Evolutionary conservation across 139 green algal genomes (phyloP).

Genomic region (Trebouxia sp.): DNA sequence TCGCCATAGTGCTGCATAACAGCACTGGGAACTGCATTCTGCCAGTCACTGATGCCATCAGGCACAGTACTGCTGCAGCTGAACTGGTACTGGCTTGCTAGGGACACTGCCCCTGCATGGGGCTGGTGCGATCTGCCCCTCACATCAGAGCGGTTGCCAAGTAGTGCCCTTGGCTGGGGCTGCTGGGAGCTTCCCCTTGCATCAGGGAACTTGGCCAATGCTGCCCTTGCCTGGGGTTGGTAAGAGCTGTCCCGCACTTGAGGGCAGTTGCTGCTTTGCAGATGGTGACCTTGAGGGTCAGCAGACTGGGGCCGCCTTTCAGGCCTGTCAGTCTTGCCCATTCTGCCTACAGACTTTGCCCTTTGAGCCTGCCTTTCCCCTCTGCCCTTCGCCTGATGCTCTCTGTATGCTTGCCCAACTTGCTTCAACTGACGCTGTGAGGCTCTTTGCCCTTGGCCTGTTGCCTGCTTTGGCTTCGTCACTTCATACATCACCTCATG

Average conservation of each 20-base stretch:
- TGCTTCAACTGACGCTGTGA: no score
- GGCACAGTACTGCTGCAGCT: conserved; percentile 11
- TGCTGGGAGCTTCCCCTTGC: no score
- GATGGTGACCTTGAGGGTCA: not conserved
- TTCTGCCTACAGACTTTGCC: not conserved
- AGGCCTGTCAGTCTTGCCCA: not conserved
- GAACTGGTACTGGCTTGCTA: conserved; percentile 3
- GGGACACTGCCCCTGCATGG: not conserved
- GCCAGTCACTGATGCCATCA: not conserved
- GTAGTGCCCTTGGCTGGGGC: not conserved
- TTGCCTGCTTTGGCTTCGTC: no score
- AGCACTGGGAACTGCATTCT: not conserved
- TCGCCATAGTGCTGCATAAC: not conserved
- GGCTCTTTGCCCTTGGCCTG: no score
- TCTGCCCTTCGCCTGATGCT: not conserved
- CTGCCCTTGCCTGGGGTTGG: no score
- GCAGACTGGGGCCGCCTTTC: not conserved
- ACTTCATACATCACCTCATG: no score
- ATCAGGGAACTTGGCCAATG: no score
- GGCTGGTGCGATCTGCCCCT: not conserved
- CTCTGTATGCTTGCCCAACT: no score
- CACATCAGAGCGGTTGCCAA: no score
- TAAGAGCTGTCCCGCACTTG: no score
- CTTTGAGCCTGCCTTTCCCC: not conserved
- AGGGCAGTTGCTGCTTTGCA: no score